Percentiles rank a stretch among this genome's conserved stretches.
These are phyloP conservation scores for Talaromyces sp. DNA, from an alignment of 2,329 filamentous ascomycete genomes.

Conservation along the genomic window DNA sequence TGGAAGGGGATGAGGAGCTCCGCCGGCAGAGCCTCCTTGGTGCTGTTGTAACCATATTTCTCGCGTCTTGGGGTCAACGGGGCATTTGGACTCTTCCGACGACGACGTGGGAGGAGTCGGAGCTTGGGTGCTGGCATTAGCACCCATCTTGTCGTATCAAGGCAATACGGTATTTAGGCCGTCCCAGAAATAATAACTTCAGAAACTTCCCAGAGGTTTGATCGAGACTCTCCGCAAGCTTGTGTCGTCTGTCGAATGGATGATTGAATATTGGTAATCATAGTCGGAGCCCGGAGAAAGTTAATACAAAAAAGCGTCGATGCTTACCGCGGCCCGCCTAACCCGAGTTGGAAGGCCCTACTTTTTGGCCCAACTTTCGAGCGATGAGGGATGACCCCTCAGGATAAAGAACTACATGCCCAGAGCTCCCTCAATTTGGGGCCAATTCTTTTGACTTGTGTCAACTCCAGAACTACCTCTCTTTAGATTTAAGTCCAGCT, in stretches of 20 bases:
- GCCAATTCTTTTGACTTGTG: not conserved
- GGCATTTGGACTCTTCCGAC: conserved; percentile 54
- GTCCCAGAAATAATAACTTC: not conserved
- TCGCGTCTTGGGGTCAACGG: conserved; percentile 84
- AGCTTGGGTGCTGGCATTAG: conserved; percentile 32
- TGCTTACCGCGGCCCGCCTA: conserved; percentile 1
- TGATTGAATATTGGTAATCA: conserved; percentile 15
- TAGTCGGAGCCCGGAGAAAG: not conserved
- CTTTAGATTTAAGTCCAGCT: too few species aligned
- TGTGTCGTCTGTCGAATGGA: not conserved
- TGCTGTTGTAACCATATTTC: conserved; percentile 71
- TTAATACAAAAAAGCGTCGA: not conserved
- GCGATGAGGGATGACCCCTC: not conserved
- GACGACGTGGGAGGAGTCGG: conserved; percentile 15
- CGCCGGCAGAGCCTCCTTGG: conserved; percentile 29
- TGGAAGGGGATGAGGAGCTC: conserved; percentile 32
- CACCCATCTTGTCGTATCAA: conserved; percentile 30
- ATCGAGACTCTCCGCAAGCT: not conserved
- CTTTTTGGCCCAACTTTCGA: not conserved
- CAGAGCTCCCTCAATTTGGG: not conserved
- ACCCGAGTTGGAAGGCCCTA: not conserved
- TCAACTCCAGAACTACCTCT: not conserved
- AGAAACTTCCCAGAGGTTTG: not conserved
- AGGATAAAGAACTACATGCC: not conserved
- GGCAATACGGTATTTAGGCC: not conserved